These are phyloP conservation scores for Alectoria sarmentosa DNA, from an alignment of 495 filamentous ascomycete genomes.

Conservation along the genomic window DNA sequence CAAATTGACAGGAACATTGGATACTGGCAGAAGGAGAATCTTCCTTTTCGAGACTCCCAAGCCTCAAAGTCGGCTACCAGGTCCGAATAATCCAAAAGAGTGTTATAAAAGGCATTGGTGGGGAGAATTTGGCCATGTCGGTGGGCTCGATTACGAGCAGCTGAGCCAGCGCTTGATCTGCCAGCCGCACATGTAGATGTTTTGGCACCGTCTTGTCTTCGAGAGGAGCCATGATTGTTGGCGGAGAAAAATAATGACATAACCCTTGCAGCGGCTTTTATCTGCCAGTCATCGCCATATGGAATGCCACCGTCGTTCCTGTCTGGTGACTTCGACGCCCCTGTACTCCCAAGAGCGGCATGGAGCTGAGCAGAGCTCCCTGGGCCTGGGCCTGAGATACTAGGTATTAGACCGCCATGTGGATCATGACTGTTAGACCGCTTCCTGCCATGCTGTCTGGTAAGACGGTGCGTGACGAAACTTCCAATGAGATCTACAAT, in stretches of 20 bases:
- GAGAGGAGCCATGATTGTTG: conserved; percentile 50
- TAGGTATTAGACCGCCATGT: conserved; percentile 63
- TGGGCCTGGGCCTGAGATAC: conserved; percentile 52
- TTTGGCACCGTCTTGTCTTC: conserved; percentile 3
- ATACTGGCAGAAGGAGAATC: conserved; percentile 90
- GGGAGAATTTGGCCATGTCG: conserved; percentile 59
- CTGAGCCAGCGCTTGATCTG: conserved; percentile 28
- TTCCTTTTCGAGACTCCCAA: conserved; percentile 71
- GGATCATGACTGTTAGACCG: conserved; percentile 48
- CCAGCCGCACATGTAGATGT: conserved; percentile 19
- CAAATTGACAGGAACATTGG: conserved; percentile 92
- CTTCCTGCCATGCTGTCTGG: conserved; percentile 64
- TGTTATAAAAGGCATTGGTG: conserved; percentile 82
- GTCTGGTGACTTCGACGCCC: conserved; percentile 30
- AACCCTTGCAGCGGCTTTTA: conserved; percentile 71
- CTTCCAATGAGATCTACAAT: conserved; percentile 68
- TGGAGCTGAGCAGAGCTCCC: conserved; percentile 65
- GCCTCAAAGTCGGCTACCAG: conserved; percentile 81
- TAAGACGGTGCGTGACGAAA: conserved; percentile 78
- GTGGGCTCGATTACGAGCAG: conserved; percentile 37
- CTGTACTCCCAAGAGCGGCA: conserved; percentile 59
- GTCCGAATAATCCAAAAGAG: conserved; percentile 76
- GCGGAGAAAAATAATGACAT: conserved; percentile 80
- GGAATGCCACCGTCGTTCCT: conserved; percentile 44
- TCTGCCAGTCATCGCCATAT: conserved; percentile 88